These are phyloP conservation scores for Suillus variegatus DNA, from an alignment of 768 basidiomycete genomes.

Conservation along the genomic window DNA sequence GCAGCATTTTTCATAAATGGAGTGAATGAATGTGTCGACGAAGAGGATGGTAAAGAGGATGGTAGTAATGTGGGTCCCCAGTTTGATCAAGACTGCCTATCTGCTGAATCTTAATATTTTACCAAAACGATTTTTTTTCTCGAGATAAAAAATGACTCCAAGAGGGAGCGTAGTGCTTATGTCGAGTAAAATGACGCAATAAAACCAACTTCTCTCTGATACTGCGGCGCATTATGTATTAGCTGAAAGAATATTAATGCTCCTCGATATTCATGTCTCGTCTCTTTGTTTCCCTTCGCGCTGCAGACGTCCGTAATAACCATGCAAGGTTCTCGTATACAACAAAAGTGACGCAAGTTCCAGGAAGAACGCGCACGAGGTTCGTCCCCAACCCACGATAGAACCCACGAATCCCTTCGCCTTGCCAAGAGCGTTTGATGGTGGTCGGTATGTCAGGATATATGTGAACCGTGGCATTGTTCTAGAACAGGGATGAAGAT, in stretches of 20 bases:
- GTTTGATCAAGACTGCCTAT: too few relatives aligned
- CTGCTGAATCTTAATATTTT: too few relatives aligned
- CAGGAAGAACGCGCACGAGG: constrained; percentile 91
- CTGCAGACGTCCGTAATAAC: constrained; percentile 69
- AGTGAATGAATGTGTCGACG: background rate
- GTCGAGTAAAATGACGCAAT: too few relatives aligned
- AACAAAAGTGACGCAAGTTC: constrained; percentile 97
- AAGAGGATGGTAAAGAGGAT: background rate
- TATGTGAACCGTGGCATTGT: constrained; percentile 60
- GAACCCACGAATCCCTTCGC: constrained; percentile 84
- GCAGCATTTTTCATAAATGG: constrained; percentile 27
- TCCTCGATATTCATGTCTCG: background rate
- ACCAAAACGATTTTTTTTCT: too few relatives aligned
- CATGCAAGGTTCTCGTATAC: constrained; percentile 94
- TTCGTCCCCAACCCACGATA: constrained; percentile 96
- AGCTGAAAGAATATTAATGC: too few relatives aligned
- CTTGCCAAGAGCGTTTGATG: constrained; percentile 75
- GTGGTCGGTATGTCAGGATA: constrained; percentile 87
- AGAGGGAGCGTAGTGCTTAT: too few relatives aligned
- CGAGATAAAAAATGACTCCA: too few relatives aligned
- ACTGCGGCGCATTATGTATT: background rate
- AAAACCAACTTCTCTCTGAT: background rate
- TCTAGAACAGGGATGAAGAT: constrained; percentile 40
- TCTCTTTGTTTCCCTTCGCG: constrained; percentile 41
- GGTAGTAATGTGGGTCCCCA: background rate